phyloP scores from a whole-genome alignment of 2,329 filamentous ascomycete genomes.

The Colletotrichum euphorbiae region DNA sequence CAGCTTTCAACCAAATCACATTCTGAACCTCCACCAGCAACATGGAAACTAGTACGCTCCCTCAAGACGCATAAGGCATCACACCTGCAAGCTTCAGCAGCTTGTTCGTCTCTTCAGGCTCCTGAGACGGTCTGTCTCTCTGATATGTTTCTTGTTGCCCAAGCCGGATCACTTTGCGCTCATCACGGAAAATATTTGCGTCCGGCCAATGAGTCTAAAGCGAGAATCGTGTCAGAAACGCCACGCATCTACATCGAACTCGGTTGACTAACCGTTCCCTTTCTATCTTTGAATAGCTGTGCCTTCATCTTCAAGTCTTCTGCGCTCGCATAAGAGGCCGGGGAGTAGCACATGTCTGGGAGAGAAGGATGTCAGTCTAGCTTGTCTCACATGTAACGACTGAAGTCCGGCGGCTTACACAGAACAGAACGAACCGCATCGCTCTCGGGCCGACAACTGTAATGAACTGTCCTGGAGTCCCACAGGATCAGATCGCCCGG shows the following conservation, averaged over 20 bases:
- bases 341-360: slow-evolving; percentile 4
- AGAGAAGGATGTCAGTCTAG: neutral
- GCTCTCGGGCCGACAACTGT: neutral
- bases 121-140: neutral
- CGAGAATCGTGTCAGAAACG: neutral
- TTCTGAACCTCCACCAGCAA: neutral
- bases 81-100: neutral
- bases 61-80: neutral
- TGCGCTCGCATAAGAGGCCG: neutral
- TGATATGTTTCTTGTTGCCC: neutral
- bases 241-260: fast-evolving
- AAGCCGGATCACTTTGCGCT: neutral
- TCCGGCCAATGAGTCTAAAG: neutral
- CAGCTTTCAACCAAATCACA: neutral
- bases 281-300: neutral
- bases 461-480: slow-evolving; percentile 4
- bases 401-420: neutral
- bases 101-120: neutral
- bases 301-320: neutral
- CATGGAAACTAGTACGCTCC: fast-evolving
- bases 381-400: neutral
- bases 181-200: neutral
- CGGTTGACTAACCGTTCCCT: neutral
- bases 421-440: neutral
- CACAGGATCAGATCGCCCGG: slow-evolving; percentile 2